Base-by-base conservation (phyloP, 2,329 filamentous ascomycete genomes). In the Chaetomium globosum region DNA sequence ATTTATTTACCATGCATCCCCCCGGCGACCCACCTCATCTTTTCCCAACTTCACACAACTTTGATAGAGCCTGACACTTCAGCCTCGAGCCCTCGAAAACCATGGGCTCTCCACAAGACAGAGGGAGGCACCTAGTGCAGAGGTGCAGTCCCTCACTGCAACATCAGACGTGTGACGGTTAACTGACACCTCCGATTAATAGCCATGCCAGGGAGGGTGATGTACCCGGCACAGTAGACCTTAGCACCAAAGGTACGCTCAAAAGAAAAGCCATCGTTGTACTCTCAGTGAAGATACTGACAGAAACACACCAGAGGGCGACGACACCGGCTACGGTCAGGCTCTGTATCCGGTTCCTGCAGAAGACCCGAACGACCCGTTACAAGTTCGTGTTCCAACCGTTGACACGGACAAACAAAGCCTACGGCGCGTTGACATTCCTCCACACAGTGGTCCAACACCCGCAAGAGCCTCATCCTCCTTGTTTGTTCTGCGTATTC, bases 321-420 rank as follows among this genome's bases (percentile, higher is more conserved):
- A 87, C 70, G 84, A 87, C 69, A 84, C 84, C 0, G 83, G 77
- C 0, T 84, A 85, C 65, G 85, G 85, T 26, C 85, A 87, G 72
- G 85, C 85, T 2, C 77, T 87, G 3, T 87, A 83, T 69, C 85
- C 85, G 1, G 85, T 87, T 0, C 85, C 85, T 1, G 82, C 84
- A 1, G 81, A 85, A 62, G 85, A 87, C 69, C 85, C 85, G 1
- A 87, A 87, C 65, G 85, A 87, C 71, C 85, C 85, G 8, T 77
- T 87, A 10, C 81, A 82, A 72, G 79, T 81, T 74, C 5, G 62
- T 31, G 3, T 59, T 52, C 65, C 36, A 5, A 10, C 8, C 33
- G 13, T 33, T 1, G 16, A 31, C 8, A 3, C 9, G 8, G 19
- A 1, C 8, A 9, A 30, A 30, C n/a, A 8, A 10, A n/a, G 7